Percentiles rank a stretch among this genome's conserved stretches.
Evolutionary conservation across 1,139 yeast species (phyloP).

Genomic region (Magnusiomyces tetraspermus): DNA sequence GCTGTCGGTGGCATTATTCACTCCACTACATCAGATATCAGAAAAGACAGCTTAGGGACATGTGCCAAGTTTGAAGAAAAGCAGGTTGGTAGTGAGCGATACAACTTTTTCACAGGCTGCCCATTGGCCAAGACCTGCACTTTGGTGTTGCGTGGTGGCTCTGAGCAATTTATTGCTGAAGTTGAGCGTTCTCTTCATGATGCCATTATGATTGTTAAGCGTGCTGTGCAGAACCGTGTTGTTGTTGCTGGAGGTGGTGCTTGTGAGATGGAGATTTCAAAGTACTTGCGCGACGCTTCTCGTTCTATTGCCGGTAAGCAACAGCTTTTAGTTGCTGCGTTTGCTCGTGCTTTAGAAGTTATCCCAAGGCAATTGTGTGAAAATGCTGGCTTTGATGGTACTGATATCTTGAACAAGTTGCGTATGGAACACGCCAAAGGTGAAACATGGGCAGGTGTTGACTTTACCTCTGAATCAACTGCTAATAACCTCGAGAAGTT

Average conservation of each 20-base stretch:
- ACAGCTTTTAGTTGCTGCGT: conserved; percentile 82
- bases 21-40: conserved; percentile 77
- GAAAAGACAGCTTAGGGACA: conserved; percentile 66
- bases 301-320: conserved; percentile 90
- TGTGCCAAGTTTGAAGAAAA: conserved; percentile 83
- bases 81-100: conserved; percentile 93
- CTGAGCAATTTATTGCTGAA: conserved; percentile 97
- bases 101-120: conserved; percentile 85
- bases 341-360: conserved; percentile 88
- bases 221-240: conserved; percentile 77
- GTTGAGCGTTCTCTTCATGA: conserved; percentile 96
- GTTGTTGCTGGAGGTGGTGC: conserved; percentile 99
- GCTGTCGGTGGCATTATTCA: conserved; percentile 94
- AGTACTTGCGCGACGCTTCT: conserved; percentile 76
- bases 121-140: conserved; percentile 93
- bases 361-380: conserved; percentile 97
- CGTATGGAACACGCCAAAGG: conserved; percentile 94
- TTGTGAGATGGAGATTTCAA: conserved; percentile 92
- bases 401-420: conserved; percentile 79
- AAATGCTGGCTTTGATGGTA: conserved; percentile 95
- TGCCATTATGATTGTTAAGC: conserved; percentile 95
- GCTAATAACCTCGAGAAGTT: conserved; percentile 78
- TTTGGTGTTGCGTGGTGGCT: conserved; percentile 88
- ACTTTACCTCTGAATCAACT: conserved; percentile 71
- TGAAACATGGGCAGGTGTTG: conserved; percentile 85